These are phyloP conservation scores for Russula foetens DNA, from an alignment of 768 basidiomycete genomes.

Conservation along the genomic window DNA sequence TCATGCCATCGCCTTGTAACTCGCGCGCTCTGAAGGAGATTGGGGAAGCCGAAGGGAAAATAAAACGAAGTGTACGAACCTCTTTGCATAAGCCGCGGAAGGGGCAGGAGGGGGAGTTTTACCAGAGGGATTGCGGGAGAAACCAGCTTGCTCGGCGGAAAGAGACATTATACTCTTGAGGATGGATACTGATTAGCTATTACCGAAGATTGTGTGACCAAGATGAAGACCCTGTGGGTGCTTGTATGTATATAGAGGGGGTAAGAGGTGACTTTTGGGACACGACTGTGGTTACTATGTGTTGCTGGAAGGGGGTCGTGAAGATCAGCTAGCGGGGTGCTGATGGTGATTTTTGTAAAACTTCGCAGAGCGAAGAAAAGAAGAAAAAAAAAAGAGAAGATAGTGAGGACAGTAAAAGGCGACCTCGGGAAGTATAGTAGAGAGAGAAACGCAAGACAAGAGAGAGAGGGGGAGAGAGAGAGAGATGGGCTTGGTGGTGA, in stretches of 20 bases:
- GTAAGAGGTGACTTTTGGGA: constrained; percentile 26
- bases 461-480: background rate
- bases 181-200: constrained; percentile 74
- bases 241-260: constrained; percentile 27
- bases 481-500: constrained; percentile 9
- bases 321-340: constrained; percentile 19
- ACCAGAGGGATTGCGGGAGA: constrained; percentile 78
- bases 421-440: constrained; percentile 14
- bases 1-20: constrained; percentile 67
- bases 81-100: constrained; percentile 83
- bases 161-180: constrained; percentile 82
- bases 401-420: background rate
- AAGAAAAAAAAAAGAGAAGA: constrained; percentile 9
- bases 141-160: constrained; percentile 76
- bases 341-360: constrained; percentile 21
- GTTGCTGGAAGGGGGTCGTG: constrained; percentile 36
- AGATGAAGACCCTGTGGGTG: constrained; percentile 7
- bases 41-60: constrained; percentile 18
- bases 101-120: constrained; percentile 89
- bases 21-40: constrained; percentile 64
- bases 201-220: constrained; percentile 38
- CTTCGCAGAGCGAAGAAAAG: constrained; percentile 25
- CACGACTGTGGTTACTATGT: constrained; percentile 34
- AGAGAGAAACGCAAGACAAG: constrained; percentile 7
- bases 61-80: constrained; percentile 37